Conservation (phyloP, 495 filamentous ascomycete genomes). For the Astrothelium macrocarpum region DNA sequence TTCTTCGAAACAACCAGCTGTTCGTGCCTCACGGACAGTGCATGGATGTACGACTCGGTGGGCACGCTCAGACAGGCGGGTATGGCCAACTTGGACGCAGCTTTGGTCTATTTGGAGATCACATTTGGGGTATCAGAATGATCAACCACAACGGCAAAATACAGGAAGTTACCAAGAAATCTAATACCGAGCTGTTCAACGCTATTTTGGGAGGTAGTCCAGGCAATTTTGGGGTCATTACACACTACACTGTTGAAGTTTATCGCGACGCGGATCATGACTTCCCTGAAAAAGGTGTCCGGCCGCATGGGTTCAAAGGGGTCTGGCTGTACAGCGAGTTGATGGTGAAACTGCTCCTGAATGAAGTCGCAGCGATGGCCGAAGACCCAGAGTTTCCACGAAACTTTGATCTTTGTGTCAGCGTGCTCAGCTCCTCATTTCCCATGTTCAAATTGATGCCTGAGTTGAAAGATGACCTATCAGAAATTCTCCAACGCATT, state of each 20-base stretch:
- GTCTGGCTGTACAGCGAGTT: slow-evolving; percentile 28
- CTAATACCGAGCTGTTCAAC: slow-evolving; percentile 34
- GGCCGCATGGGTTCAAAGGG: slow-evolving; percentile 30
- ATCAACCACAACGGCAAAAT: slow-evolving; percentile 32
- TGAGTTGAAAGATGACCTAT: slow-evolving; percentile 25
- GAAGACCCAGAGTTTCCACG: slow-evolving; percentile 34
- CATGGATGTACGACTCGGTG: slow-evolving; percentile 34
- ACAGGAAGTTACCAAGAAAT: slow-evolving; percentile 32
- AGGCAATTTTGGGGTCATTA: slow-evolving; percentile 37
- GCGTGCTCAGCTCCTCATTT: slow-evolving; percentile 33
- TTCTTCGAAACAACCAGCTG: slow-evolving; percentile 26
- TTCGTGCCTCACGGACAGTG: slow-evolving; percentile 40
- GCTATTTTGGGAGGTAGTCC: slow-evolving; percentile 38
- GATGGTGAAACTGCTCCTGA: slow-evolving; percentile 27
- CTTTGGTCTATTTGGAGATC: slow-evolving; percentile 38
- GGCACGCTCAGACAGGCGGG: slow-evolving; percentile 36
- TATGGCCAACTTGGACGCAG: slow-evolving; percentile 35
- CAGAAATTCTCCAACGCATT: slow-evolving; percentile 29
- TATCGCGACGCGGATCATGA: slow-evolving; percentile 33
- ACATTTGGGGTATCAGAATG: slow-evolving; percentile 32
- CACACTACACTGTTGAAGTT: slow-evolving; percentile 34
- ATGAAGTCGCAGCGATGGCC: slow-evolving; percentile 34
- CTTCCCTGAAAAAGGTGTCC: slow-evolving; percentile 2
- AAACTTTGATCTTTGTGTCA: slow-evolving; percentile 37
- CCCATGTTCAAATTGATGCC: slow-evolving; percentile 26